Evolutionary conservation across 164 flowering plant genomes (phyloP).

Genomic region (Stephania japonica): DNA sequence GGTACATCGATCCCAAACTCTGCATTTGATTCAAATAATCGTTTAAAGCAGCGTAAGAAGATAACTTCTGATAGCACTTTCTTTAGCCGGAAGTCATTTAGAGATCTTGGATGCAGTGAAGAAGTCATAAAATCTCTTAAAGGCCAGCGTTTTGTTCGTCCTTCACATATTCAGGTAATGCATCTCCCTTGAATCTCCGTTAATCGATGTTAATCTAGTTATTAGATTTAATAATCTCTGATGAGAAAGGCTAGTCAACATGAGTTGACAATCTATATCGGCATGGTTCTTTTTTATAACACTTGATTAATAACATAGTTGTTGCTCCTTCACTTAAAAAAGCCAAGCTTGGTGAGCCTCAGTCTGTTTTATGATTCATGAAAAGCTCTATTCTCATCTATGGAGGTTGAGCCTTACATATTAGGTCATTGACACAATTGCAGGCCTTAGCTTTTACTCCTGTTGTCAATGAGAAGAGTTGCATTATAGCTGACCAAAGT

Average conservation of each 20-base stretch:
- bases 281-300: neutral
- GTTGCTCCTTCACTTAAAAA: too few species aligned
- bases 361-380: too few species aligned
- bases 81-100: slow-evolving; percentile 65
- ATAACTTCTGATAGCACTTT: slow-evolving; percentile 35
- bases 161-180: slow-evolving; percentile 91
- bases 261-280: neutral
- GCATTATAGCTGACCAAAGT: slow-evolving; percentile 95
- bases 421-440: slow-evolving; percentile 17
- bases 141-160: slow-evolving; percentile 43
- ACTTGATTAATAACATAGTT: neutral
- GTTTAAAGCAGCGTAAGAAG: slow-evolving; percentile 19
- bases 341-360: too few species aligned
- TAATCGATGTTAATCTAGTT: neutral
- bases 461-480: slow-evolving; percentile 62
- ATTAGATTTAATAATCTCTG: neutral
- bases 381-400: neutral
- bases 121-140: slow-evolving; percentile 59
- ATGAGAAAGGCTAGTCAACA: neutral
- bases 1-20: slow-evolving; percentile 21
- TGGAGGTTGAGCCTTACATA: neutral
- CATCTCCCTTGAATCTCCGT: neutral
- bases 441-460: slow-evolving; percentile 82
- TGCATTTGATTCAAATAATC: slow-evolving; percentile 17
- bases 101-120: slow-evolving; percentile 61